Evolutionary conservation across 179 eudicot species (phyloP).

Genomic region (Beta macrorhiza): DNA sequence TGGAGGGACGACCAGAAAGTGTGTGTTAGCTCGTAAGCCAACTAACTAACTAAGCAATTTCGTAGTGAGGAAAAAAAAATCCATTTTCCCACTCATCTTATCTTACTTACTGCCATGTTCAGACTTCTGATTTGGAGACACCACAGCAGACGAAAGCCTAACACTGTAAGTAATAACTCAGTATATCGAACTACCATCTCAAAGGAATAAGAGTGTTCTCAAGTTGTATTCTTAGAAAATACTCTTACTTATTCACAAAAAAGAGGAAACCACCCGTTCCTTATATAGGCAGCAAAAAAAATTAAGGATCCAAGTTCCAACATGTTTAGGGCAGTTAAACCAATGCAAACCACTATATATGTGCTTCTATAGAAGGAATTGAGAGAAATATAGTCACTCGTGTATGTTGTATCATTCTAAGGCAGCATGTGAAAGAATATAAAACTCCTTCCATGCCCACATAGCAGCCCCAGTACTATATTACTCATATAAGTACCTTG

Average conservation of each 20-base stretch:
- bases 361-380: background rate
- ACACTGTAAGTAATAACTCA: background rate
- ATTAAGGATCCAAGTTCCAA: background rate
- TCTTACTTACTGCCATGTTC: background rate
- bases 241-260: background rate
- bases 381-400: background rate
- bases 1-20: too few species aligned
- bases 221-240: background rate
- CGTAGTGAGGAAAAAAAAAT: background rate
- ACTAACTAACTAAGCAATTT: background rate
- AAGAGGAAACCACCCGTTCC: background rate
- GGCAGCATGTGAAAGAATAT: background rate
- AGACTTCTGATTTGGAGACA: background rate
- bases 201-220: background rate
- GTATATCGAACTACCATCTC: background rate
- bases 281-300: background rate
- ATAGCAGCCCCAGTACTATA: too few species aligned
- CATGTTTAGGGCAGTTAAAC: background rate
- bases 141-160: background rate
- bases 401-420: background rate
- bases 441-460: background rate
- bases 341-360: background rate
- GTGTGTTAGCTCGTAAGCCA: background rate
- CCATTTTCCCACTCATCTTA: background rate
- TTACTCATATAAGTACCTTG: too few species aligned